phyloP scores from a whole-genome alignment of 768 basidiomycete genomes.

The Lactifluus piperatus region DNA sequence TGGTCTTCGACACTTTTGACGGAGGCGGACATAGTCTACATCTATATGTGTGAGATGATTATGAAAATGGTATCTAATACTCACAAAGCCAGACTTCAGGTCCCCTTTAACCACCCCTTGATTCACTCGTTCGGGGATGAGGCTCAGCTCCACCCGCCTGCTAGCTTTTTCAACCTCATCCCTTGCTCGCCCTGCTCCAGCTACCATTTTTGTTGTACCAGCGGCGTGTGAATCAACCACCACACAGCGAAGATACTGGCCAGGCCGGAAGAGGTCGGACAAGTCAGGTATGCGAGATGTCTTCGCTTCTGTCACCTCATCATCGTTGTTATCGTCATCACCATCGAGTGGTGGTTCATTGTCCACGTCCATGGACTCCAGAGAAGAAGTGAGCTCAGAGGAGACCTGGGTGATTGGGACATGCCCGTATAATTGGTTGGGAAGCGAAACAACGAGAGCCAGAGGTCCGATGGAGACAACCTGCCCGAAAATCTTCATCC shows the following conservation, averaged over 20 bases:
- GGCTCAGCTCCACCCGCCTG: conserved; percentile 74
- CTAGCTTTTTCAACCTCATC: conserved; percentile 63
- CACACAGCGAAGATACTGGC: conserved; percentile 77
- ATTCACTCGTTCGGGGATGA: conserved; percentile 81
- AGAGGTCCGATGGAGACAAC: conserved; percentile 81
- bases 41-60: not conserved
- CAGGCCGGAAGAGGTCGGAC: conserved; percentile 64
- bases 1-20: conserved; percentile 89
- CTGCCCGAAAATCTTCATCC: conserved; percentile 86
- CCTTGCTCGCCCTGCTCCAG: conserved; percentile 50
- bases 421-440: conserved; percentile 89
- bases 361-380: conserved; percentile 54
- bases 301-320: conserved; percentile 30
- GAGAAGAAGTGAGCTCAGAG: conserved; percentile 57
- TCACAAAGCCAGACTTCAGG: conserved; percentile 63
- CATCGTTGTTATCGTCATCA: conserved; percentile 43
- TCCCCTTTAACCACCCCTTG: conserved; percentile 70
- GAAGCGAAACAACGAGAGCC: conserved; percentile 87
- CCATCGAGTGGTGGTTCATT: conserved; percentile 40
- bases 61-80: conserved; percentile 28
- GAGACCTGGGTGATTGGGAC: conserved; percentile 92
- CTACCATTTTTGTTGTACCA: conserved; percentile 46
- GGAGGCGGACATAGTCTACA: conserved; percentile 64
- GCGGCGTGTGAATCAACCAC: conserved; percentile 63
- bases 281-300: conserved; percentile 52